Evolutionary conservation across 2,329 filamentous ascomycete genomes (phyloP).

Genomic region (Lasiodiplodia gonubiensis): DNA sequence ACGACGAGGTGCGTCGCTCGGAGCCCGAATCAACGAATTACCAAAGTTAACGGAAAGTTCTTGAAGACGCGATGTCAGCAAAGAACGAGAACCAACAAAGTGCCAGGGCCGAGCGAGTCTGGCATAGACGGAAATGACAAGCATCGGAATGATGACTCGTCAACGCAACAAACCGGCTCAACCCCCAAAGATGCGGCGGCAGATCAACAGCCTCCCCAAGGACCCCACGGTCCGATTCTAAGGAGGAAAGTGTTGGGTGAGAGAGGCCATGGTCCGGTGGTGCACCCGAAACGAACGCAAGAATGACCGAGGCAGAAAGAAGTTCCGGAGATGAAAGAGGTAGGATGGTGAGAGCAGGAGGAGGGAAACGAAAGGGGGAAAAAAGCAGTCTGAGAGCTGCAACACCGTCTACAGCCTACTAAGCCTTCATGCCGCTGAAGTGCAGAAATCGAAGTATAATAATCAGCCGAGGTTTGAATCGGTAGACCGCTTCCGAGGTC

Average conservation of each 20-base stretch:
- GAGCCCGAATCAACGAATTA: not conserved
- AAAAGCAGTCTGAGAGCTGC: no score
- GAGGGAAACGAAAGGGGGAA: no score
- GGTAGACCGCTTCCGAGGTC: no score
- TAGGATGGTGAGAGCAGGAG: no score
- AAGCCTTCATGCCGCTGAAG: no score
- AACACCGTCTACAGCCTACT: no score
- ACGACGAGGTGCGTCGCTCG: not conserved
- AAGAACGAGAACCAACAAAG: not conserved
- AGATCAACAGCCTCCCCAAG: slow-evolving; percentile 19
- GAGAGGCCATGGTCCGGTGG: slow-evolving; percentile 39
- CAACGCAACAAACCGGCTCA: not conserved
- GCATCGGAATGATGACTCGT: not conserved
- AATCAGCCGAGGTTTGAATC: no score
- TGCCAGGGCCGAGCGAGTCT: not conserved
- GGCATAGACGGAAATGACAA: not conserved
- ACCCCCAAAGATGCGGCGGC: not conserved
- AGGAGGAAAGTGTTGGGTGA: slow-evolving; percentile 36
- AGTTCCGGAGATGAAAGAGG: no score
- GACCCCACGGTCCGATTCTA: slow-evolving; percentile 32
- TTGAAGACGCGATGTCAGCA: not conserved
- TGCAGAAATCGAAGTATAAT: no score
- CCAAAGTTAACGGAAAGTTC: no score
- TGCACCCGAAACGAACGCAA: slow-evolving; percentile 13
- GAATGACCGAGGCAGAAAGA: not conserved